Conservation (phyloP, 148 eudicot species). For the Vaccinium corymbosum region DNA sequence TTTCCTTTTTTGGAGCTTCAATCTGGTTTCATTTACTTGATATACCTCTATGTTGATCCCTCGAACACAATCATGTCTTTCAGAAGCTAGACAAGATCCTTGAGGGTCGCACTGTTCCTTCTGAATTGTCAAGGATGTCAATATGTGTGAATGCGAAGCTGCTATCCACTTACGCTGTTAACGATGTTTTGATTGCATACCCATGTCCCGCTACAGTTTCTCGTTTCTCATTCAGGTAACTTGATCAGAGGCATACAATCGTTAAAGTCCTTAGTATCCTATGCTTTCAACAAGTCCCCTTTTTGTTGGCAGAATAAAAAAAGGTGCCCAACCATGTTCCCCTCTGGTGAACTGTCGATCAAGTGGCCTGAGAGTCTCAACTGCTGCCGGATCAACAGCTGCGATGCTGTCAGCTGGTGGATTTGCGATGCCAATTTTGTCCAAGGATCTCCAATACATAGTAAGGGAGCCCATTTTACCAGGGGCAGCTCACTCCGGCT, state of each 20-base stretch:
- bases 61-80: background rate
- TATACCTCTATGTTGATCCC: background rate
- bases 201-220: constrained; percentile 93
- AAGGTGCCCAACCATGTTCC: constrained; percentile 34
- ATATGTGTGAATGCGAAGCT: constrained; percentile 52
- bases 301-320: constrained; percentile 40
- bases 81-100: constrained; percentile 75
- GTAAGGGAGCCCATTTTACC: constrained; percentile 79
- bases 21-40: background rate
- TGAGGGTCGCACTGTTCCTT: constrained; percentile 44
- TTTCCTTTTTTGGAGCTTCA: background rate
- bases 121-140: constrained; percentile 72
- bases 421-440: constrained; percentile 65
- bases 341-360: constrained; percentile 56
- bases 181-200: constrained; percentile 75
- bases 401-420: constrained; percentile 97
- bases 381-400: constrained; percentile 94
- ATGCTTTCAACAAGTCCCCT: background rate
- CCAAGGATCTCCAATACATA: constrained; percentile 86
- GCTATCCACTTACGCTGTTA: constrained; percentile 59
- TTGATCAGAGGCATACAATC: background rate
- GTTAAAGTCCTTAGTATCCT: background rate
- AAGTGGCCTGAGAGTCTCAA: constrained; percentile 86
- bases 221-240: constrained; percentile 79
- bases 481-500: constrained; percentile 26